phyloP scores from a whole-genome alignment of 2,329 filamentous ascomycete genomes.

The Pleomassaria siparia region DNA sequence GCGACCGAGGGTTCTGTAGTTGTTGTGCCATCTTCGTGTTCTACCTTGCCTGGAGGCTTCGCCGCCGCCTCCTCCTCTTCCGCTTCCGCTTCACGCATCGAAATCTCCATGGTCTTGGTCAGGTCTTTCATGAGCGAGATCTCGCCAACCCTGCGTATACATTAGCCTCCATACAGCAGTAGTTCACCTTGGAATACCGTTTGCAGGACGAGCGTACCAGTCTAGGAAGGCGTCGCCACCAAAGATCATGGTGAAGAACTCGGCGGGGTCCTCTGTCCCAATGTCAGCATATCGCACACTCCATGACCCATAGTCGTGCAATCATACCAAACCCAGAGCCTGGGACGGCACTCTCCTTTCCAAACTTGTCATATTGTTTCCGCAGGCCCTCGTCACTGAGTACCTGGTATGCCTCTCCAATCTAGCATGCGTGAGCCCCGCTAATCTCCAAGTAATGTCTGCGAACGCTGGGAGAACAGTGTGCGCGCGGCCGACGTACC shows the following conservation, averaged over 20 bases:
- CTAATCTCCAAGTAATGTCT: constrained; percentile 11
- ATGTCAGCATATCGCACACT: constrained; percentile 18
- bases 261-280: constrained; percentile 76
- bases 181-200: constrained; percentile 1
- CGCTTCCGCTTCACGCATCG: constrained; percentile 77
- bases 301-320: neutral
- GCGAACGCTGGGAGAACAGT: constrained; percentile 1
- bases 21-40: constrained; percentile 13
- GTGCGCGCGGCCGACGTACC: constrained; percentile 50
- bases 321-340: constrained; percentile 78
- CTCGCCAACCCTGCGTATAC: constrained; percentile 72
- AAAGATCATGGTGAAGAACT: constrained; percentile 99
- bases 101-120: constrained; percentile 97
- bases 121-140: constrained; percentile 98
- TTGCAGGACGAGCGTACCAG: constrained; percentile 52
- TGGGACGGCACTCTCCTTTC: constrained; percentile 91
- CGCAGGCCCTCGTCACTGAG: constrained; percentile 85
- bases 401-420: constrained; percentile 75
- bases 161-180: constrained; percentile 7
- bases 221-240: constrained; percentile 94
- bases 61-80: constrained; percentile 65
- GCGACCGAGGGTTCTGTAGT: constrained; percentile 27
- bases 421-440: constrained; percentile 46
- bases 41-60: constrained; percentile 22
- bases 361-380: constrained; percentile 93